Base-by-base conservation (phyloP, 257 asterid species). In the Penstemon newberryi region DNA sequence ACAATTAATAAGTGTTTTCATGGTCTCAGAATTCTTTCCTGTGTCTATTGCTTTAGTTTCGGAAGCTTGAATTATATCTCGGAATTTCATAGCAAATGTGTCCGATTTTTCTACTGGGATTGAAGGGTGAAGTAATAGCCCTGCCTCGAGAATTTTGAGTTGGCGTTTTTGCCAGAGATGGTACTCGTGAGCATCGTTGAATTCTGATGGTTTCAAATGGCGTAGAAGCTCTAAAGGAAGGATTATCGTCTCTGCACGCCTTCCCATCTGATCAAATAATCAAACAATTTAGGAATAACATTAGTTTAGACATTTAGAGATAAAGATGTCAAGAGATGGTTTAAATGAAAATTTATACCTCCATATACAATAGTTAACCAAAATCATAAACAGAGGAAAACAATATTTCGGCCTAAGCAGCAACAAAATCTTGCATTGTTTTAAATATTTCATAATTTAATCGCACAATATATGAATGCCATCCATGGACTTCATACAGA, bases 131-230 rank as follows among this genome's bases (percentile, higher is more conserved):
- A 79, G 77, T 33, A 89, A 74, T 9, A 89, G 87, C 0, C 92
- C 96, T 1, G 86, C 85, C 70, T 89, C 95, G 0, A 89, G 83
- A 6, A 89, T 70, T 41, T 78, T 82, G 3, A 89, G 70, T 41
- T 85, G 95, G 0, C 95, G 88, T 54, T 72, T 78, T 45, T 89
- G 96, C 96, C 96, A 89, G 18, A 80, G 51, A 76, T 87, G 92
- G 80, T 87, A 89, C 62, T 87, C 96, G 1, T 77, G 75, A 5
- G 85, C 71, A 60, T 85, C 83, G 41, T 63, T 74, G 79, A 87
- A 89, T 47, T 89, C 96, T 0, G 92, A 85, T 4, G 96, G 96
- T 65, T 79, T 89, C 13, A 85, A 67, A 51, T 89, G 90, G 59
- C 87, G 92, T 4, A 89, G 74, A 1, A 89, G 85, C 82, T 89